Base-by-base conservation (phyloP, 306 rosid genomes). In the Betula pendula region DNA sequence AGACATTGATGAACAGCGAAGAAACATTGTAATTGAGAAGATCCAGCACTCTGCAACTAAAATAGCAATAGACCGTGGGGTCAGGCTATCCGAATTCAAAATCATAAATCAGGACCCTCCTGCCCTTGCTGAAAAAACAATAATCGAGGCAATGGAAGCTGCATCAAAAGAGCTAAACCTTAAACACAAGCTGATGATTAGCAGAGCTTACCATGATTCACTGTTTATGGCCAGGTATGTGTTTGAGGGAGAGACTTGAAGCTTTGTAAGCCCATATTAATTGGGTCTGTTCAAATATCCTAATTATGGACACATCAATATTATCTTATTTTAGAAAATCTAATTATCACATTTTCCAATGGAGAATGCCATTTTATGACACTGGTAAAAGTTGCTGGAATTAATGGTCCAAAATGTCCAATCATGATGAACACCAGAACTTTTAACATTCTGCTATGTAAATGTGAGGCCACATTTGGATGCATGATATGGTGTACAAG, bases 191-290 rank as follows among this genome's bases (percentile, higher is more conserved):
- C 78, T 88, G 74, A 92, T 95, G 96, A 95, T 92, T 66, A 92
- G 98, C 78, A 85, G 99, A 83, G 99, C 99, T 62, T 92, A 92
- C 87, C 99, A 92, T 27, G 97, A 95, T 86, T 87, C 99, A 15
- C 81, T 95, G 81, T 95, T 92, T 81, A 92, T 92, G 98, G 95
- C 96, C 76, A 89, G 98, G 98, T 92, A 87, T 78, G 75, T 16
- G 49, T 76, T 73, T 24, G 14, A 17, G 66, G 8, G 44, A 33
- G 1, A 8, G 14, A 5, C 16, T 59, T 27, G 22, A 27, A 27
- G 25, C 38, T 59, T 9, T 13, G 45, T 38, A 65, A 10, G 68
- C 68, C 48, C 15, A 27, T 15, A 60, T 14, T 60, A 27, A 60
- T 1, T 31, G 8, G 33, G 25, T 60, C 33, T 29, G 38, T 29